phyloP scores from a whole-genome alignment of 441 rosid species.

The Gossypium trilobum region DNA sequence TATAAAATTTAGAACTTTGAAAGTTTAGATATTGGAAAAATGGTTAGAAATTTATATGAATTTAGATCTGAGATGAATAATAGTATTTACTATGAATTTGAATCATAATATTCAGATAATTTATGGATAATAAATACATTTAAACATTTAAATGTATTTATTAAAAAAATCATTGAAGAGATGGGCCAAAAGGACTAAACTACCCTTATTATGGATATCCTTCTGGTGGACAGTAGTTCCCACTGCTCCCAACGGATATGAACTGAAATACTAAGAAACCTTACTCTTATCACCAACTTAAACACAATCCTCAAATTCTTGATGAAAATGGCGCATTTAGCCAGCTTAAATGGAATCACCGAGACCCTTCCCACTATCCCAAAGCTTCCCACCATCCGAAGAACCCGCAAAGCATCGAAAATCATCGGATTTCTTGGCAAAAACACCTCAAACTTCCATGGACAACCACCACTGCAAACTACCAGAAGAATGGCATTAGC shows the following conservation, averaged over 20 bases:
- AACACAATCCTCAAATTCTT: neutral
- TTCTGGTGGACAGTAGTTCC: constrained; percentile 33
- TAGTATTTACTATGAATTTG: no score
- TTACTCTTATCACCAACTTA: neutral
- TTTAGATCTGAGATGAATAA: no score
- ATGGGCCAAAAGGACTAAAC: constrained; percentile 22
- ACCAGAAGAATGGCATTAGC: constrained; percentile 49
- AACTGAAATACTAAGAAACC: constrained; percentile 18
- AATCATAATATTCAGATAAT: no score
- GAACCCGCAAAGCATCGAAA: constrained; percentile 23
- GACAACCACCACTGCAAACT: constrained; percentile 24
- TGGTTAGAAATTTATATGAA: no score
- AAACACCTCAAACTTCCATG: constrained; percentile 18
- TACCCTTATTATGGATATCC: constrained; percentile 35
- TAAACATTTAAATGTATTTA: neutral
- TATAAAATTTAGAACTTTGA: no score
- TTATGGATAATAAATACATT: no score
- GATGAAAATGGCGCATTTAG: constrained; percentile 34
- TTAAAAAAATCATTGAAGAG: neutral
- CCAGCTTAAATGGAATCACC: constrained; percentile 35
- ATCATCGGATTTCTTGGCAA: constrained; percentile 20
- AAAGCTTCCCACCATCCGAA: constrained; percentile 24
- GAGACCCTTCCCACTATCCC: constrained; percentile 28
- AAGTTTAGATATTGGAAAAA: no score
- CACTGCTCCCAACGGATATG: constrained; percentile 20